Evolutionary conservation across 805 yeast genomes (phyloP), one percentile per base, ranked within the genome.

Genomic region (Metschnikowia aberdeeniae): DNA sequence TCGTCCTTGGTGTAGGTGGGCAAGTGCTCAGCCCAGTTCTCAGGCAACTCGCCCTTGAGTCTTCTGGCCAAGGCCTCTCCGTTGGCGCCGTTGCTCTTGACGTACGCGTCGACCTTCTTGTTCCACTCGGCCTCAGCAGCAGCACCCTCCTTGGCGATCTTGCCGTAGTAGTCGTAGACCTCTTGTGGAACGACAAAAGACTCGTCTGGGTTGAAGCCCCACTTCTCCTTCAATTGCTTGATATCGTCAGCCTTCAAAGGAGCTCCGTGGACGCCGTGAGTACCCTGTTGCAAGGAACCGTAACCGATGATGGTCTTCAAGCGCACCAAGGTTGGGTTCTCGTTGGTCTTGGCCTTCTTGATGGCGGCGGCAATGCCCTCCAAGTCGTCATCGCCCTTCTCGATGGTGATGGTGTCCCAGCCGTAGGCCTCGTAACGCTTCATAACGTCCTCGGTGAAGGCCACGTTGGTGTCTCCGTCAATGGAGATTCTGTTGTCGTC

Each of bases 401-500:
- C 68, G 57, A 93, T 90, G 68, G 78, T 73, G 53, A 86, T 50
- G 34, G 84, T 78, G 74, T 92, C 85, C 98, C 98, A 92, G 57
- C 96, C 97, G 71, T 92, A 93, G 46, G 97, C 78, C 75, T 83
- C 84, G 67, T 86, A 84, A 73, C 97, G 82, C 66, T 75, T 77
- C 56, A 77, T 63, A 44, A 92, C 97, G 65, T 92, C 87, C 76
- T 92, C 98, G 53, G 96, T 88, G 81, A 92, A 90, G 49, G 97
- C 88, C 50, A 82, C 82, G 53, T 80, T 75, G 62, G 95, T 92
- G 72, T 77, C 74, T 77, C 99, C 99, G 68, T 92, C 99, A 66
- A 92, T 92, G 60, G 98, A 85, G 77, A 92, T 90, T 66, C 83
- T 84, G 84, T 92, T 92, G 76, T 89, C 96, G 68, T 92, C 99